Conservation (phyloP, 345 rosid genomes). For the Eutrema heterophyllum region DNA sequence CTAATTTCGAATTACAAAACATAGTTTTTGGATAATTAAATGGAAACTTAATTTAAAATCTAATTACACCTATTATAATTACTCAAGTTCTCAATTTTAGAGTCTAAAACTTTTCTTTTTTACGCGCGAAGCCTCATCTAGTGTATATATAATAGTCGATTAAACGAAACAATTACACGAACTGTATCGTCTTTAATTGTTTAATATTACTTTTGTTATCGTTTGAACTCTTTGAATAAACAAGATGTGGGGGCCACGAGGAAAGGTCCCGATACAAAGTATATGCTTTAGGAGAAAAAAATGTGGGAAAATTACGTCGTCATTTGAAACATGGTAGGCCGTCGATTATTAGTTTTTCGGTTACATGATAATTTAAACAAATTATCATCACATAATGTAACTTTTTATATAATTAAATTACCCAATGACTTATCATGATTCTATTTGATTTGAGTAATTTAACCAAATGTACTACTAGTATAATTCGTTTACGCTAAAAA, state of each 20-base stretch:
- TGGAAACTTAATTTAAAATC: too few relatives aligned
- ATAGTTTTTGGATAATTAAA: too few relatives aligned
- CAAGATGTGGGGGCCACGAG: constrained; percentile 18
- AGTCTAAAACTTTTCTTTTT: too few relatives aligned
- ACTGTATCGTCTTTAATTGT: neutral
- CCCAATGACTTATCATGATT: neutral
- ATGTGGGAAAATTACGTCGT: constrained; percentile 14
- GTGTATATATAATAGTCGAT: neutral
- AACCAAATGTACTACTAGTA: neutral
- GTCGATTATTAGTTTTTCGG: constrained; percentile 16
- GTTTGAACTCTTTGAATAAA: neutral
- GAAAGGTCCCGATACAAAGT: constrained; percentile 31
- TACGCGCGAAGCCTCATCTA: too few relatives aligned
- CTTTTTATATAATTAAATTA: neutral
- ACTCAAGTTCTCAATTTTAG: too few relatives aligned
- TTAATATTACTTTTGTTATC: constrained; percentile 15
- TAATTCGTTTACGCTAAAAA: neutral
- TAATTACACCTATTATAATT: too few relatives aligned
- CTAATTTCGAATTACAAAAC: too few relatives aligned
- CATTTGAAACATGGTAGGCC: constrained; percentile 17
- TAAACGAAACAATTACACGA: constrained; percentile 4
- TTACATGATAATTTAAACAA: constrained; percentile 27
- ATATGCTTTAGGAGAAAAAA: constrained; percentile 16
- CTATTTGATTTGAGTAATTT: neutral
- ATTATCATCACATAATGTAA: neutral